Evolutionary conservation across 2,329 filamentous ascomycete species (phyloP).

Genomic region (Trichoderma harzianum): DNA sequence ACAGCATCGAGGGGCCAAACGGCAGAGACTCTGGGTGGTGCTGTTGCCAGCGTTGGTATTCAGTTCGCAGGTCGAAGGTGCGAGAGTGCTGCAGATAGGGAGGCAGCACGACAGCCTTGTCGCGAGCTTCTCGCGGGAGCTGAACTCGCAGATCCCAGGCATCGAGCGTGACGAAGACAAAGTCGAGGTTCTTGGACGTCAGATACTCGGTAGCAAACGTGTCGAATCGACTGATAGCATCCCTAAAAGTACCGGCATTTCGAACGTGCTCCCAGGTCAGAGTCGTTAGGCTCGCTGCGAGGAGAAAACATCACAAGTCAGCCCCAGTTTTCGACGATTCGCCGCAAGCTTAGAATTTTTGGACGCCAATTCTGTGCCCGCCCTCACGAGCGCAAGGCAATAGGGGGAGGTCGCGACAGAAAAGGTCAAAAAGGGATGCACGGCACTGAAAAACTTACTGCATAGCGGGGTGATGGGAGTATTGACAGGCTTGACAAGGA

Average conservation of each 20-base stretch:
- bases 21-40: conserved; percentile 97
- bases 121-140: conserved; percentile 92
- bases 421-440: not conserved
- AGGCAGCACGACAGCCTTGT: conserved; percentile 95
- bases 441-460: conserved; percentile 65
- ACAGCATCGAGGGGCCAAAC: conserved; percentile 90
- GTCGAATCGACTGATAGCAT: conserved; percentile 94
- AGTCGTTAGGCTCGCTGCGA: conserved; percentile 87
- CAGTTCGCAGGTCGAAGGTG: conserved; percentile 92
- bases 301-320: conserved; percentile 20
- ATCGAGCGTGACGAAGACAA: conserved; percentile 97
- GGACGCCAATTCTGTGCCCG: conserved; percentile 6
- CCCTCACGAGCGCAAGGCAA: conserved; percentile 7
- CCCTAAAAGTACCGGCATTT: conserved; percentile 93
- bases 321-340: conserved; percentile 15
- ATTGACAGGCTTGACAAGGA: conserved; percentile 97
- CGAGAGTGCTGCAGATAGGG: conserved; percentile 97
- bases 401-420: conserved; percentile 3
- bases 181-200: conserved; percentile 86
- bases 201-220: conserved; percentile 90
- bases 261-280: conserved; percentile 99
- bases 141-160: conserved; percentile 98
- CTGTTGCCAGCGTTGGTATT: conserved; percentile 98
- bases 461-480: conserved; percentile 97
- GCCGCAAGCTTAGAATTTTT: conserved; percentile 11